Percentiles rank a stretch among this genome's conserved stretches.
Evolutionary conservation across 2,329 filamentous ascomycete genomes (phyloP).

Genomic region (Calonectria hawksworthii): DNA sequence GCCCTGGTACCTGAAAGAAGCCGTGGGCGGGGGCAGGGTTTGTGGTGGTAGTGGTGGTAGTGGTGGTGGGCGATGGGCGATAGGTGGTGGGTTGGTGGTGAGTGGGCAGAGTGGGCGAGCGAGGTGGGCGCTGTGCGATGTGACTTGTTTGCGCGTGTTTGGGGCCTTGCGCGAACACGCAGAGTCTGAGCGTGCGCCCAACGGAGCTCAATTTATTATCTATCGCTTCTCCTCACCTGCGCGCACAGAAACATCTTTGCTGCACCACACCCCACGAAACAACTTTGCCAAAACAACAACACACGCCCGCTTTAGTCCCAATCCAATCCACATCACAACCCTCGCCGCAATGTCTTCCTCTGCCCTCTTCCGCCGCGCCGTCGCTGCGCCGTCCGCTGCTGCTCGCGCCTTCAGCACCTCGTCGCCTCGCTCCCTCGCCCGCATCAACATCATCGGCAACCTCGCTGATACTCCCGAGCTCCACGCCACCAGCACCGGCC

Average conservation of each 20-base stretch:
- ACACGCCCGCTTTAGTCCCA: background rate
- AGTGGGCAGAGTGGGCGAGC: background rate
- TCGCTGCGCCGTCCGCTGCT: conserved; percentile 60
- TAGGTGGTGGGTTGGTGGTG: background rate
- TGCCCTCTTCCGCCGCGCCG: conserved; percentile 67
- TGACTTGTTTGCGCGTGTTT: background rate
- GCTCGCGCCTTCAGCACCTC: conserved; percentile 84
- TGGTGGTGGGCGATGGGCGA: background rate
- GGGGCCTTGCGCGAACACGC: conserved; percentile 3
- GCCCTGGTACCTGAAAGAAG: background rate
- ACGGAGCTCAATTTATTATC: conserved; percentile 6
- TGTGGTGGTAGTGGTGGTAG: background rate
- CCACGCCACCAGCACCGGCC: conserved; percentile 76
- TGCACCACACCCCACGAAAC: conserved; percentile 10
- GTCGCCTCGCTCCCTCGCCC: conserved; percentile 75
- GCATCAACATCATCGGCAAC: conserved; percentile 89
- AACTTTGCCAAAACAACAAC: background rate
- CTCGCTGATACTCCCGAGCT: conserved; percentile 86
- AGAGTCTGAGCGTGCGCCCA: conserved; percentile 1
- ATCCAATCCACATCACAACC: background rate
- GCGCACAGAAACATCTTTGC: conserved; percentile 15
- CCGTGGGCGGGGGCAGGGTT: background rate
- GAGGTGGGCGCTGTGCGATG: background rate
- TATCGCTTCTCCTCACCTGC: background rate
- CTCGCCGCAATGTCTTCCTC: conserved; percentile 58